phyloP scores from a whole-genome alignment of 1,284 basidiomycete genomes.

The Tylopilus sp. region DNA sequence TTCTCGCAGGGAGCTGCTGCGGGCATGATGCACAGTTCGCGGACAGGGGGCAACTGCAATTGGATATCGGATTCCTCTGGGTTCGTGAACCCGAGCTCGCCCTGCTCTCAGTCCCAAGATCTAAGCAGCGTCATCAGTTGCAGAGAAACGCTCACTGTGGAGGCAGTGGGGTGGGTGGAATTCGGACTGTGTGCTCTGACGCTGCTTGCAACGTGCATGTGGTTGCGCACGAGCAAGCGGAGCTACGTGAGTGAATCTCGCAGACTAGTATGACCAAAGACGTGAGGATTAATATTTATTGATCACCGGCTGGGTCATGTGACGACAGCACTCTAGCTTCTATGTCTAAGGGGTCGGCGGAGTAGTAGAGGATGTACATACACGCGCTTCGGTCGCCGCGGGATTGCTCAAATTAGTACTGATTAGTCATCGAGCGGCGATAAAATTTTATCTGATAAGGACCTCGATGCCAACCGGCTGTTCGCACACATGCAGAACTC shows the following conservation, averaged over 20 bases:
- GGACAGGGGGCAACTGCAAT: slow-evolving; percentile 57
- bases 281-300: slow-evolving; percentile 23
- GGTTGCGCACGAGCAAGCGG: slow-evolving; percentile 52
- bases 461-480: background rate
- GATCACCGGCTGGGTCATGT: slow-evolving; percentile 14
- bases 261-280: slow-evolving; percentile 35
- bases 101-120: slow-evolving; percentile 22
- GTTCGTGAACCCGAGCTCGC: slow-evolving; percentile 30
- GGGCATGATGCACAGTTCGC: slow-evolving; percentile 62
- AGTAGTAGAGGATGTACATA: background rate
- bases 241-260: slow-evolving; percentile 47
- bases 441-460: slow-evolving; percentile 32
- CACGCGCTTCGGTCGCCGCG: too few relatives aligned
- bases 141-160: slow-evolving; percentile 66
- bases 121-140: slow-evolving; percentile 46
- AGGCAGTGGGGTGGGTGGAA: slow-evolving; percentile 73
- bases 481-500: slow-evolving; percentile 1
- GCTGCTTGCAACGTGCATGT: slow-evolving; percentile 56
- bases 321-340: slow-evolving; percentile 36
- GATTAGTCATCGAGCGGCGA: slow-evolving; percentile 17
- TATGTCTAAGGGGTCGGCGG: slow-evolving; percentile 26
- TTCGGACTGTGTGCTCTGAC: slow-evolving; percentile 66
- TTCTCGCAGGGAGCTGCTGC: slow-evolving; percentile 56
- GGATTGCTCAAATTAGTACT: too few relatives aligned
- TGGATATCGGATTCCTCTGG: slow-evolving; percentile 53